A percentile compares a stretch with the other conserved stretches of the same genome.
Evolutionary conservation across 1,139 yeast genomes (phyloP).

Genomic region (Yamadazyma dendronema): DNA sequence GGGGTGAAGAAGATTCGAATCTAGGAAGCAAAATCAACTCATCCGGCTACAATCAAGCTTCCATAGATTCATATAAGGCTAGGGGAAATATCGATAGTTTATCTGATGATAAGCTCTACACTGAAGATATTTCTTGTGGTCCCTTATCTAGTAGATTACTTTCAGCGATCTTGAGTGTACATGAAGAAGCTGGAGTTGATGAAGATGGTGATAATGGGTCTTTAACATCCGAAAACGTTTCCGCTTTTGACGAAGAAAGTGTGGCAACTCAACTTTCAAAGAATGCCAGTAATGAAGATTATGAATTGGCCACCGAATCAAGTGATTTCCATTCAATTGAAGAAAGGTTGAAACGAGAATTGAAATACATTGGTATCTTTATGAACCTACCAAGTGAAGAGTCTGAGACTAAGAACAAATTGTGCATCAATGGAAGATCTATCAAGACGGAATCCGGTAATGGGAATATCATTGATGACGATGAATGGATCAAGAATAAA

Average conservation of each 20-base stretch:
- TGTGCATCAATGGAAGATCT: slow-evolving; percentile 23
- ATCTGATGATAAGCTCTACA: slow-evolving; percentile 63
- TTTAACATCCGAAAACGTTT: slow-evolving; percentile 9
- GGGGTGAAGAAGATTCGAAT: slow-evolving; percentile 80
- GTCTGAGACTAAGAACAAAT: slow-evolving; percentile 21
- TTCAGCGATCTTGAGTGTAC: slow-evolving; percentile 70
- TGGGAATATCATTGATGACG: slow-evolving; percentile 52
- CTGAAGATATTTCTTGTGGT: slow-evolving; percentile 82
- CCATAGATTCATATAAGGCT: slow-evolving; percentile 51
- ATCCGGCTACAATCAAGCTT: slow-evolving; percentile 37
- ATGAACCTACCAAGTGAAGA: slow-evolving; percentile 52
- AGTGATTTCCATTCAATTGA: slow-evolving; percentile 78
- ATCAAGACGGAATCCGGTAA: slow-evolving; percentile 18
- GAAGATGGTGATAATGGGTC: slow-evolving; percentile 18
- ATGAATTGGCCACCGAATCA: slow-evolving; percentile 32
- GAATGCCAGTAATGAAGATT: slow-evolving; percentile 27
- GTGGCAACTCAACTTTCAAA: slow-evolving; percentile 39
- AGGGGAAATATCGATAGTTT: slow-evolving; percentile 61
- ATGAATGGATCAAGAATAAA: slow-evolving; percentile 72
- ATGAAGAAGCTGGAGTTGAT: slow-evolving; percentile 36
- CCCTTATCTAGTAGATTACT: slow-evolving; percentile 85
- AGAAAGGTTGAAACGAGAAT: slow-evolving; percentile 81
- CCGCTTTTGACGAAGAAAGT: slow-evolving; percentile 25
- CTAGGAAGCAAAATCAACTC: slow-evolving; percentile 39
- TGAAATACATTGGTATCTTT: slow-evolving; percentile 87